Evolutionary conservation across 352 stramenopile species (phyloP).

Genomic region (Blastocystis sp.): DNA sequence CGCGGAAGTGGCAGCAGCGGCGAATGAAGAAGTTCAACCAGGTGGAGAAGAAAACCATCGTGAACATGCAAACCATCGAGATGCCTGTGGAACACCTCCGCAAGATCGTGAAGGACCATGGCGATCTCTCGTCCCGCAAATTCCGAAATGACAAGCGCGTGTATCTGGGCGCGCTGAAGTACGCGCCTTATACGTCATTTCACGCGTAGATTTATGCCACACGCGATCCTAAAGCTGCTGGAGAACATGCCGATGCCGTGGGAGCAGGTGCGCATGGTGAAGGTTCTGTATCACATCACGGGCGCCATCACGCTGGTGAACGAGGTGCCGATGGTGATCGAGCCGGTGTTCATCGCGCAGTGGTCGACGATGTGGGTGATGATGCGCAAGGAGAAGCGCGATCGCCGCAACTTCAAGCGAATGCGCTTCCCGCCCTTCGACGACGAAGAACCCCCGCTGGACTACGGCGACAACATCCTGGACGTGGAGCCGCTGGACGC

Average conservation of each 20-base stretch:
- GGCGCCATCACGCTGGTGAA: conserved; percentile 99
- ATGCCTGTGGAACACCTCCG: conserved; percentile 92
- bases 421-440: conserved; percentile 99
- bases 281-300: conserved; percentile 98
- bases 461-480: conserved; percentile 92
- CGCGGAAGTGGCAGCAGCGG: conserved; percentile 64
- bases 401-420: conserved; percentile 97
- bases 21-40: conserved; percentile 65
- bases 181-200: conserved; percentile 74
- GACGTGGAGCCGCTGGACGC: conserved; percentile 86
- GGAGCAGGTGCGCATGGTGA: conserved; percentile 97
- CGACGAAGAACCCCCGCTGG: conserved; percentile 94
- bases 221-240: conserved; percentile 97
- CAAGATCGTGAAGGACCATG: conserved; percentile 98
- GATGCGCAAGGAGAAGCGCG: conserved; percentile 98
- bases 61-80: conserved; percentile 72
- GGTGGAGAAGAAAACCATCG: conserved; percentile 19
- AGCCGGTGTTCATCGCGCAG: conserved; percentile 98
- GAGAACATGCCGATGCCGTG: conserved; percentile 99
- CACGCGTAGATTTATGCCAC: conserved; percentile 78
- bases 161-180: conserved; percentile 98
- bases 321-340: conserved; percentile 96
- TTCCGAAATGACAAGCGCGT: conserved; percentile 97
- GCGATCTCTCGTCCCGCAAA: conserved; percentile 98
- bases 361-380: conserved; percentile 99